Percentiles rank a stretch among this genome's conserved stretches.
Conservation (phyloP, 2,329 filamentous ascomycete species). For the Monosporascus cannonballus region DNA sequence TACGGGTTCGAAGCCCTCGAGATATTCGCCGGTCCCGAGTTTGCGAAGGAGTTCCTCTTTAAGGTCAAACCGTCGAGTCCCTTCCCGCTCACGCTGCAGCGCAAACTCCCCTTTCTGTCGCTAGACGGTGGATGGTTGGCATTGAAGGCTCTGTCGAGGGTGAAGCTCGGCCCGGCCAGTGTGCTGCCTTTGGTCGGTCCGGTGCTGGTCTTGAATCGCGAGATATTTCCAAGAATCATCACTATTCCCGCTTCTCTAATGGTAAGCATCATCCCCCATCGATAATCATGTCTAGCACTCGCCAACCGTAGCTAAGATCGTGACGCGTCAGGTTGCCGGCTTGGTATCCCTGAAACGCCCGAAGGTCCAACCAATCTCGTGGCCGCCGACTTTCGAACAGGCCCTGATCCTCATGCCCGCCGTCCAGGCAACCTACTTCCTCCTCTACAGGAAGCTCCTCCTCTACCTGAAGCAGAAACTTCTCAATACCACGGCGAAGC, state of each 20-base stretch:
- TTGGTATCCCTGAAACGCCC: slow-evolving; percentile 29
- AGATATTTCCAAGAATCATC: slow-evolving; percentile 49
- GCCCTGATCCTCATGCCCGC: slow-evolving; percentile 44
- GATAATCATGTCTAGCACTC: not conserved
- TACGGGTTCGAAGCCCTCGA: slow-evolving; percentile 47
- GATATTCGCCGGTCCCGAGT: slow-evolving; percentile 45
- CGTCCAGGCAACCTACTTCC: slow-evolving; percentile 32
- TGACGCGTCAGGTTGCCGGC: not conserved
- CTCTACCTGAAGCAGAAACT: slow-evolving; percentile 39
- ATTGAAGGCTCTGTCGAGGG: not conserved
- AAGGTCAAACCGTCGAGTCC: slow-evolving; percentile 6
- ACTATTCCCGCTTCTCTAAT: slow-evolving; percentile 25
- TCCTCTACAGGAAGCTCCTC: slow-evolving; percentile 42
- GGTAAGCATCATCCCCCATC: slow-evolving; percentile 13
- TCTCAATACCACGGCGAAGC: not conserved
- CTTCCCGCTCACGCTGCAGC: slow-evolving; percentile 2
- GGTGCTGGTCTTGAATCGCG: slow-evolving; percentile 61
- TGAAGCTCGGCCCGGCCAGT: slow-evolving; percentile 18
- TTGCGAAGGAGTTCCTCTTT: slow-evolving; percentile 35
- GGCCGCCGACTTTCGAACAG: slow-evolving; percentile 49
- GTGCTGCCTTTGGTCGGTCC: slow-evolving; percentile 60
- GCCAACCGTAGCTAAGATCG: not conserved
- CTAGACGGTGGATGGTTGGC: not conserved
- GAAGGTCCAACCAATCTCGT: slow-evolving; percentile 38
- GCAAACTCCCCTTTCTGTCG: not conserved